These are phyloP conservation scores for Chondrus crispus DNA, from an alignment of 23 red algal genomes.

Conservation along the genomic window DNA sequence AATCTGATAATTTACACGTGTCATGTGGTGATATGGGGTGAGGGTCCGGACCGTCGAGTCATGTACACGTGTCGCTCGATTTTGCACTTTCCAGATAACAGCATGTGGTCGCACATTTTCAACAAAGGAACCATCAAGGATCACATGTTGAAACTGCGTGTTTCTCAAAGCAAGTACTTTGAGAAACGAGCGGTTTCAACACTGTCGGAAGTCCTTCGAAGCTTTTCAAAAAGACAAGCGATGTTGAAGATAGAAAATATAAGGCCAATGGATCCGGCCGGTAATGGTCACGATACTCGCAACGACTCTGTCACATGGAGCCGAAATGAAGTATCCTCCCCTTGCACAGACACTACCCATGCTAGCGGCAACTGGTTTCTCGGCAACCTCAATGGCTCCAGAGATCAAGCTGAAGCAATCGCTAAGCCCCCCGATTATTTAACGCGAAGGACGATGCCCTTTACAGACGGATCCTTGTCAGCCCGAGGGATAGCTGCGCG, in stretches of 20 bases:
- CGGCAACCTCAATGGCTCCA: slow-evolving; percentile 52
- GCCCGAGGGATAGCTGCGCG: slow-evolving; percentile 64
- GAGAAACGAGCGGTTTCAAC: no score
- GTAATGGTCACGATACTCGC: slow-evolving; percentile 75
- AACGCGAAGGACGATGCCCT: slow-evolving; percentile 76
- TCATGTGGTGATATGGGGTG: no score
- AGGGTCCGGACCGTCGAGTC: no score
- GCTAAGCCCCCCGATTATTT: slow-evolving; percentile 85
- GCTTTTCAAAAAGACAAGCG: slow-evolving; percentile 56
- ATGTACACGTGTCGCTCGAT: no score
- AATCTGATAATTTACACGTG: no score
- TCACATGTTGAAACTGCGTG: no score
- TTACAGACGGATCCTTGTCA: slow-evolving; percentile 54
- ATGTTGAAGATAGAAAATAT: slow-evolving; percentile 63
- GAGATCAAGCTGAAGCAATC: slow-evolving; percentile 79
- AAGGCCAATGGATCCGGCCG: slow-evolving; percentile 89
- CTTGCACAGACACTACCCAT: slow-evolving; percentile 85
- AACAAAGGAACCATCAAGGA: slow-evolving; percentile 29
- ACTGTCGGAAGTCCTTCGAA: slow-evolving; percentile 68
- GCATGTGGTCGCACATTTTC: slow-evolving; percentile 60
- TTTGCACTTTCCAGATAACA: slow-evolving; percentile 3
- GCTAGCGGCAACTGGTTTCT: slow-evolving; percentile 77
- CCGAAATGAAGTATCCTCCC: slow-evolving; percentile 87
- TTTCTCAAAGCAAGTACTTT: no score
- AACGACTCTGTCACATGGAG: slow-evolving; percentile 71